Evolutionary conservation across 2,329 filamentous ascomycete species (phyloP).

Genomic region (Tolypocladium pustulatum): DNA sequence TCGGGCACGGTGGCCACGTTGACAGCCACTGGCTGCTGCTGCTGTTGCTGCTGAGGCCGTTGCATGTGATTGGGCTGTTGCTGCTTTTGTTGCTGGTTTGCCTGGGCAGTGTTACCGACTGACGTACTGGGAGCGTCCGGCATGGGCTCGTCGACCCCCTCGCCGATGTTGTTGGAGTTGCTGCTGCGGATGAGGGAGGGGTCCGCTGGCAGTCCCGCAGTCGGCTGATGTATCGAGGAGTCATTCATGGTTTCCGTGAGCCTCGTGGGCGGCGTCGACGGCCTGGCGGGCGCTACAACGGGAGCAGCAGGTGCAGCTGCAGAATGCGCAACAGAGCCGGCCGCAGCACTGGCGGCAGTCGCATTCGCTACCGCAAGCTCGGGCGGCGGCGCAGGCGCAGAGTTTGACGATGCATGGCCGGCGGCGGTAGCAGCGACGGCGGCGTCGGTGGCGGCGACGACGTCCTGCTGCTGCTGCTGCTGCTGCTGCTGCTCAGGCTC

Average conservation of each 20-base stretch:
- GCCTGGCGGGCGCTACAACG: background rate
- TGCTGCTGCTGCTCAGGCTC: background rate
- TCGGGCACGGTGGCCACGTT: slow-evolving; percentile 10
- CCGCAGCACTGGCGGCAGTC: background rate
- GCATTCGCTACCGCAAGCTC: background rate
- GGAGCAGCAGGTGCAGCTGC: background rate
- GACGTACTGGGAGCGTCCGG: slow-evolving; percentile 6
- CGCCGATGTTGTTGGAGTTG: background rate
- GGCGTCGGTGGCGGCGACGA: background rate
- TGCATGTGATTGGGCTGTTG: background rate
- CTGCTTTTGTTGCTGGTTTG: slow-evolving; percentile 3
- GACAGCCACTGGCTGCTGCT: slow-evolving; percentile 4
- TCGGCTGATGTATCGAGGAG: background rate
- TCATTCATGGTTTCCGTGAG: background rate
- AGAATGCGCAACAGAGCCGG: background rate
- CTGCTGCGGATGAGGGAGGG: background rate
- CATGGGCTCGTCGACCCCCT: slow-evolving; percentile 7
- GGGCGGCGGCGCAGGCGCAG: background rate
- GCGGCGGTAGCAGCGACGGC: background rate
- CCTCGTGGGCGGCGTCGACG: slow-evolving; percentile 5
- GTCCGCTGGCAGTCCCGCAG: background rate
- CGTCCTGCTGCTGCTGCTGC: background rate
- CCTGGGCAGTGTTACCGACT: background rate
- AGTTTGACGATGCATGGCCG: background rate
- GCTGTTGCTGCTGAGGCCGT: slow-evolving; percentile 7